These are phyloP conservation scores for Avena eriantha DNA, from an alignment of 176 grass and related monocot genomes.

Conservation along the genomic window DNA sequence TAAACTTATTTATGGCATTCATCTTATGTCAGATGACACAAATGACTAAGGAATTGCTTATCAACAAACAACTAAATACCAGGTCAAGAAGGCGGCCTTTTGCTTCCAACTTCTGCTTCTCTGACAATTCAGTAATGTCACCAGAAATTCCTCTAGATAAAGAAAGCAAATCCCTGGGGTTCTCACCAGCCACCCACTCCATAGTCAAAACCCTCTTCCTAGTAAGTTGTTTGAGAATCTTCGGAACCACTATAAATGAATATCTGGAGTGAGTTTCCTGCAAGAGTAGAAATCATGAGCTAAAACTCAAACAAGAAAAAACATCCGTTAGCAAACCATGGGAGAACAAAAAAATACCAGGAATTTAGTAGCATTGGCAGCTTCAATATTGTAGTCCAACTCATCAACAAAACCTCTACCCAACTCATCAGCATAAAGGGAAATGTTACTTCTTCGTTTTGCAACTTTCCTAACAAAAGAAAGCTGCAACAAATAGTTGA, in stretches of 20 bases:
- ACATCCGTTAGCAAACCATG: slow-evolving; percentile 30
- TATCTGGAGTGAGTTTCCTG: slow-evolving; percentile 90
- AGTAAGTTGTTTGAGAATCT: slow-evolving; percentile 75
- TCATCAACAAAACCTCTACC: slow-evolving; percentile 91
- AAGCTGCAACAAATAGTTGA: slow-evolving; percentile 65
- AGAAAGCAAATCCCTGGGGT: slow-evolving; percentile 76
- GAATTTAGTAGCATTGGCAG: slow-evolving; percentile 84
- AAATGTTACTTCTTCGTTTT: slow-evolving; percentile 84
- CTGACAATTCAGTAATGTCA: slow-evolving; percentile 36
- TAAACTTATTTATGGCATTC: not conserved
- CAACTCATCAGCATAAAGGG: slow-evolving; percentile 93
- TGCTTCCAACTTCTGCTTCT: slow-evolving; percentile 71
- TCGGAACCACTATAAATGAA: slow-evolving; percentile 85
- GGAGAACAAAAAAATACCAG: slow-evolving; percentile 64
- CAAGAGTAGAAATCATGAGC: slow-evolving; percentile 46
- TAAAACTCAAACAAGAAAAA: slow-evolving; percentile 32
- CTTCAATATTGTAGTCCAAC: slow-evolving; percentile 93
- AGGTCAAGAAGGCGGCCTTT: slow-evolving; percentile 81
- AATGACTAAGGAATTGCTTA: not conserved
- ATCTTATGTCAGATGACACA: not conserved
- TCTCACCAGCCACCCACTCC: slow-evolving; percentile 94
- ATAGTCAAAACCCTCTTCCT: slow-evolving; percentile 90
- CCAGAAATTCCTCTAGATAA: slow-evolving; percentile 61
- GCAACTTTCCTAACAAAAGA: slow-evolving; percentile 67
- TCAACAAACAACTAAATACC: slow-evolving; percentile 52